Conservation (phyloP, 202 grass and related monocot genomes). For the Carex sylvatica region DNA sequence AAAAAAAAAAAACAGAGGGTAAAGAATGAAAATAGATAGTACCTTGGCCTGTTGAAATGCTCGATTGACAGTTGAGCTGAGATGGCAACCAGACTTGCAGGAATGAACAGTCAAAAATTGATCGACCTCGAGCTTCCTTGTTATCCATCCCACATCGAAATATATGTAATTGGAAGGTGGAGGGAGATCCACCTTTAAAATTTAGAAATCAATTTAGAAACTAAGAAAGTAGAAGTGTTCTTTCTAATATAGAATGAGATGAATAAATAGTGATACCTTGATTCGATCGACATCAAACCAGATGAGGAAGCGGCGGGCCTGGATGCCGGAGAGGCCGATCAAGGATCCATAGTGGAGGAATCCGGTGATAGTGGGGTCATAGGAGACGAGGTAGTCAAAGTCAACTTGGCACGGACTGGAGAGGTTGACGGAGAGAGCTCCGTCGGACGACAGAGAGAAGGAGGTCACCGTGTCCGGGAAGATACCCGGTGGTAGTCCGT, state of each 20-base stretch:
- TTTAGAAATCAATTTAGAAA: neutral
- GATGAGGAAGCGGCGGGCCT: slow-evolving; percentile 74
- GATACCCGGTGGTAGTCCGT: slow-evolving; percentile 65
- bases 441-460: slow-evolving; percentile 56
- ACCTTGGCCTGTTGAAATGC: slow-evolving; percentile 18
- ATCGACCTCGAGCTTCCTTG: slow-evolving; percentile 51
- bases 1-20: neutral
- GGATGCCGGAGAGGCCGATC: slow-evolving; percentile 43
- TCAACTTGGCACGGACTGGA: slow-evolving; percentile 59
- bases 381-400: slow-evolving; percentile 74
- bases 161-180: slow-evolving; percentile 61
- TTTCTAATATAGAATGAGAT: too few species aligned
- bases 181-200: slow-evolving; percentile 46
- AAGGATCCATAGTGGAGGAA: slow-evolving; percentile 65
- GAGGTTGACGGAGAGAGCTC: slow-evolving; percentile 68
- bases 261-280: slow-evolving; percentile 37
- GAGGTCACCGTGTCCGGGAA: slow-evolving; percentile 69
- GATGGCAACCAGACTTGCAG: slow-evolving; percentile 44
- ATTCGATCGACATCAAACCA: slow-evolving; percentile 66
- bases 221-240: neutral
- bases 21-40: neutral
- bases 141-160: slow-evolving; percentile 80
- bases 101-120: slow-evolving; percentile 66
- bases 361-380: slow-evolving; percentile 44
- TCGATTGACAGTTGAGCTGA: neutral